phyloP scores from a whole-genome alignment of 345 rosid genomes.

The Euphorbia tirucalli region DNA sequence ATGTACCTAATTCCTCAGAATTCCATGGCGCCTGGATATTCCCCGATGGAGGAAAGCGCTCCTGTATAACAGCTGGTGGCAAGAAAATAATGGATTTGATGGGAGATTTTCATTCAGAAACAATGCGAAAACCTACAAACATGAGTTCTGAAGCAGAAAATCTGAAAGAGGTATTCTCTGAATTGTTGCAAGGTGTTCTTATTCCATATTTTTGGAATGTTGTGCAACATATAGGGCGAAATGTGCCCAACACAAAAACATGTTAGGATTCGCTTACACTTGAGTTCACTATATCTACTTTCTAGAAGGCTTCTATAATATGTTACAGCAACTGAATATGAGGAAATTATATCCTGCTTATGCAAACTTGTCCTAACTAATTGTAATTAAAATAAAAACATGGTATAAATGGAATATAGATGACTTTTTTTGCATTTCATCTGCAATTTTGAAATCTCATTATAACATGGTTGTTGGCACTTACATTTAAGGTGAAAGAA shows the following conservation, averaged over 20 bases:
- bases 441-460: not conserved
- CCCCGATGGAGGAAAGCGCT: conserved; percentile 46
- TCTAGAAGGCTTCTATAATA: too few relatives aligned
- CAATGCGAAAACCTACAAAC: conserved; percentile 19
- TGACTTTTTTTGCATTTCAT: not conserved
- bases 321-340: too few relatives aligned
- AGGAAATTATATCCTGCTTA: not conserved
- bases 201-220: not conserved
- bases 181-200: not conserved
- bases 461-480: too few relatives aligned
- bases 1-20: conserved; percentile 24
- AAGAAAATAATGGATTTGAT: conserved; percentile 37
- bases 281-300: too few relatives aligned
- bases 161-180: conserved; percentile 42
- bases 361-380: too few relatives aligned
- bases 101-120: conserved; percentile 25
- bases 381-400: too few relatives aligned
- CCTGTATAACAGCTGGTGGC: conserved; percentile 46
- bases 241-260: too few relatives aligned
- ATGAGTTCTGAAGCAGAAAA: conserved; percentile 23
- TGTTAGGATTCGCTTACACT: too few relatives aligned
- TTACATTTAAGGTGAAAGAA: conserved; percentile 12
- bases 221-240: too few relatives aligned
- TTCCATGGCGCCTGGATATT: conserved; percentile 65
- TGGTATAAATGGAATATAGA: conserved; percentile 2